Conservation (phyloP, 768 basidiomycete genomes). For the Rhodotorula babjevae region DNA sequence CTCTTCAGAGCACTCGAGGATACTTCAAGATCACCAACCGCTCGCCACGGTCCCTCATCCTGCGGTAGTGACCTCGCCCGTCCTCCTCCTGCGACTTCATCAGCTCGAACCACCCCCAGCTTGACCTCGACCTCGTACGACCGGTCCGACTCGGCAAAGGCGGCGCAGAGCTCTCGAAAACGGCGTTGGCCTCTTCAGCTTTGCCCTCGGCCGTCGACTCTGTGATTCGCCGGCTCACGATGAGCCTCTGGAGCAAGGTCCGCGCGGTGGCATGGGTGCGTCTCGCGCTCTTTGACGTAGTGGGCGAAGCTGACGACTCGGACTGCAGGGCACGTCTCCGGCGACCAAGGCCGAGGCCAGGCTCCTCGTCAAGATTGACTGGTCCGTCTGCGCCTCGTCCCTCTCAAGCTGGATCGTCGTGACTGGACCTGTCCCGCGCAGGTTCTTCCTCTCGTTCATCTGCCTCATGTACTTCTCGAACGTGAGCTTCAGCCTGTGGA, state of each 20-base stretch:
- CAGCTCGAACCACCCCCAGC: no score
- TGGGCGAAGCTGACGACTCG: neutral
- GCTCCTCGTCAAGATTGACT: constrained; percentile 57
- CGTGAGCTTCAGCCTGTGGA: no score
- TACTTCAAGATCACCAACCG: no score
- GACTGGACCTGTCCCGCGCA: neutral
- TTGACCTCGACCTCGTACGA: no score
- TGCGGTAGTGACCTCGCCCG: no score
- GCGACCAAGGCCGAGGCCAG: neutral
- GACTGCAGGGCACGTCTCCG: constrained; percentile 39
- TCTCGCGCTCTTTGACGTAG: neutral
- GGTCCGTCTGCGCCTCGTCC: constrained; percentile 33
- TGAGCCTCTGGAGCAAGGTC: neutral
- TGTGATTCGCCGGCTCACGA: neutral
- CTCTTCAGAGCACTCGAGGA: no score
- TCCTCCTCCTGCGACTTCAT: no score
- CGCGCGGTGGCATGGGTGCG: neutral
- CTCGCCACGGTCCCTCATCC: no score
- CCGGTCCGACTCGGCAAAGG: no score
- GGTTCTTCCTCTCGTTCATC: constrained; percentile 60
- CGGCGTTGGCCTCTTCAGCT: no score
- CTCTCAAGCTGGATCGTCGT: neutral
- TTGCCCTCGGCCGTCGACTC: no score
- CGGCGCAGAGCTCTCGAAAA: no score
- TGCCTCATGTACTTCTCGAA: constrained; percentile 71